Evolutionary conservation across 345 rosid species (phyloP), one percentile per base, ranked within the genome.

Genomic region (Gossypium bickii): DNA sequence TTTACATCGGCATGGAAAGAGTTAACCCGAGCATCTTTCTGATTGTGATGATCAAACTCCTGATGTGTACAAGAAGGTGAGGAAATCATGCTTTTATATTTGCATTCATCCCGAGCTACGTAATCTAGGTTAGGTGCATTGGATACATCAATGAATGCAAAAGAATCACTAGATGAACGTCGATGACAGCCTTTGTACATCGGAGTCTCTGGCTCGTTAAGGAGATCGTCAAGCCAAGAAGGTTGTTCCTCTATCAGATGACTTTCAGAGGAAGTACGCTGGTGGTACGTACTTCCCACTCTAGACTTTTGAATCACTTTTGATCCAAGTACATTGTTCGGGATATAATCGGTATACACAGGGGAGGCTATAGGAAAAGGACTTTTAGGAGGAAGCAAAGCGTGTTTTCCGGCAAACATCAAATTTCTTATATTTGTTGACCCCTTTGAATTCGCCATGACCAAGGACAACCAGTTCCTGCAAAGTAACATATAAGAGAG

Each of bases 161-260:
- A 93, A 43, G 98, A 90, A 82, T 96, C 99, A 79, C 99, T 96
- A 4, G 99, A 93, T 48, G 98, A 96, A 51, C 99, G 97, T 61
- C 99, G 81, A 85, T 96, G 99, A 81, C 93, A 89, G 27, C 92
- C 96, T 87, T 77, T 88, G n/a, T 87, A 87, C 20, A 88, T 95
- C 63, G 98, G 98, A 56, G 91, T 93, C 72, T 96, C 98, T 0
- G 98, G 99, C 82, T 96, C 99, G 20, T 92, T 89, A 73, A 96
- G 97, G 68, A 96, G 94, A 86, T 96, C 99, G 85, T 96, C 99
- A 69, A 93, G 95, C 99, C 99, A 96, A 73, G 93, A 93, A 71
- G 98, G 99, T 76, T 90, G 98, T 80, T 96, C 98, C 69, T 96
- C 98, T 58, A 88, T 71, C 70, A 92, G 74, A 70, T 87, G 73